phyloP scores from a whole-genome alignment of 805 yeast species.

The Metschnikowia matae region DNA sequence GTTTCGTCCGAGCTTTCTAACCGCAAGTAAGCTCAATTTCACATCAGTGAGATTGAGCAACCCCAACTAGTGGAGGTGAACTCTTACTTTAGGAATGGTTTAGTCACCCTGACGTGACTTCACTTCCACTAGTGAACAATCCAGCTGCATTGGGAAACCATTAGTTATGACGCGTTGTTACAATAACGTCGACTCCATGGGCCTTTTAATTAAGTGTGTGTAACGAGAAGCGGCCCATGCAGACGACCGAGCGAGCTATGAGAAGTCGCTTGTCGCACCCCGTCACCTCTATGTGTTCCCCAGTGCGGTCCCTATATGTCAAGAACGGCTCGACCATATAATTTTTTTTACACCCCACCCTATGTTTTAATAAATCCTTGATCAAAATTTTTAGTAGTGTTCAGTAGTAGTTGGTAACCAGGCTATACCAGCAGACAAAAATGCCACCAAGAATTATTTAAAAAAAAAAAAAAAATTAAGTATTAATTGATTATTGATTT shows the following conservation, averaged over 20 bases:
- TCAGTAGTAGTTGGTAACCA: too few species aligned
- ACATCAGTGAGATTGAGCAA: not conserved
- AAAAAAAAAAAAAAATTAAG: too few species aligned
- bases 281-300: not conserved
- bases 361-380: constrained; percentile 7
- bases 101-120: too few species aligned
- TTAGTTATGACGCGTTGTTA: too few species aligned
- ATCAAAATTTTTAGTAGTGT: not conserved
- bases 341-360: constrained; percentile 8
- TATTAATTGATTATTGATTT: too few species aligned
- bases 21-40: constrained; percentile 1
- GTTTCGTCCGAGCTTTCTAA: constrained; percentile 5
- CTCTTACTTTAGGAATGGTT: too few species aligned
- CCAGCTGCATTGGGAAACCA: too few species aligned
- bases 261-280: not conserved
- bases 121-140: too few species aligned
- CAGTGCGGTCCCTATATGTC: constrained; percentile 5
- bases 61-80: too few species aligned
- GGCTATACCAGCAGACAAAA: too few species aligned
- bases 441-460: too few species aligned
- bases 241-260: not conserved
- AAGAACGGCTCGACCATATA: constrained; percentile 18
- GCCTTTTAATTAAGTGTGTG: constrained; percentile 11
- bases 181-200: not conserved
- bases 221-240: constrained; percentile 2